Percentiles rank a stretch among this genome's conserved stretches.
These are phyloP conservation scores for Chiua virens DNA, from an alignment of 768 basidiomycete genomes.

Conservation along the genomic window DNA sequence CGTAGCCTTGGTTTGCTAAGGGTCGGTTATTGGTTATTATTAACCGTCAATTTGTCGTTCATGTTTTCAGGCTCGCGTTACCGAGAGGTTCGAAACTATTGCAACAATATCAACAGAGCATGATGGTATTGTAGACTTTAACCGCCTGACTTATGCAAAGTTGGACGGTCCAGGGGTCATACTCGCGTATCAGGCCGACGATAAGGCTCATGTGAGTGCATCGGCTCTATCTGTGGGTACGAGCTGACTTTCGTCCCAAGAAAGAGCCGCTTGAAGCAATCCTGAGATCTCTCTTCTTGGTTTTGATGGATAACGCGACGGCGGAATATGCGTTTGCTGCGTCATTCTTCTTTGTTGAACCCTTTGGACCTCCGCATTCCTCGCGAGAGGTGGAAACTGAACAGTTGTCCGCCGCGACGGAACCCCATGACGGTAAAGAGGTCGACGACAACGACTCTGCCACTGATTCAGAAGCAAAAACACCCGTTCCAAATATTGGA, in stretches of 20 bases:
- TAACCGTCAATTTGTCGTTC: background rate
- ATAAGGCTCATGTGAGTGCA: slow-evolving; percentile 76
- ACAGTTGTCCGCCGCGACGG: slow-evolving; percentile 33
- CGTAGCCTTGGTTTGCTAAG: slow-evolving; percentile 79
- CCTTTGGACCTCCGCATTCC: slow-evolving; percentile 24
- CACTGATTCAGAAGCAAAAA: slow-evolving; percentile 52
- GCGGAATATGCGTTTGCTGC: slow-evolving; percentile 89
- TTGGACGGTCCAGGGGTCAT: slow-evolving; percentile 81
- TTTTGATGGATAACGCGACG: slow-evolving; percentile 93
- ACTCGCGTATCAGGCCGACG: slow-evolving; percentile 86
- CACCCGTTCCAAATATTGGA: slow-evolving; percentile 27
- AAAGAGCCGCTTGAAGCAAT: slow-evolving; percentile 83
- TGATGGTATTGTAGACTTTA: slow-evolving; percentile 44
- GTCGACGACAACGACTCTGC: slow-evolving; percentile 43
- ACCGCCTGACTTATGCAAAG: slow-evolving; percentile 63
- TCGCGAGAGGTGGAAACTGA: slow-evolving; percentile 36
- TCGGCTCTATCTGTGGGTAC: background rate
- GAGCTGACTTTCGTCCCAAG: slow-evolving; percentile 38
- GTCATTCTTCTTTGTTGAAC: slow-evolving; percentile 67
- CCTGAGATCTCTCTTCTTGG: slow-evolving; percentile 81
- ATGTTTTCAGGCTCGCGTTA: slow-evolving; percentile 53
- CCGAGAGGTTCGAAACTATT: slow-evolving; percentile 71
- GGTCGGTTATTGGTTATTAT: slow-evolving; percentile 38
- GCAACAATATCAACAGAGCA: slow-evolving; percentile 44
- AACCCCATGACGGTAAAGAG: slow-evolving; percentile 44